Conservation (phyloP, 106 monocot genomes). For the Alisma plantagoaquatica region DNA sequence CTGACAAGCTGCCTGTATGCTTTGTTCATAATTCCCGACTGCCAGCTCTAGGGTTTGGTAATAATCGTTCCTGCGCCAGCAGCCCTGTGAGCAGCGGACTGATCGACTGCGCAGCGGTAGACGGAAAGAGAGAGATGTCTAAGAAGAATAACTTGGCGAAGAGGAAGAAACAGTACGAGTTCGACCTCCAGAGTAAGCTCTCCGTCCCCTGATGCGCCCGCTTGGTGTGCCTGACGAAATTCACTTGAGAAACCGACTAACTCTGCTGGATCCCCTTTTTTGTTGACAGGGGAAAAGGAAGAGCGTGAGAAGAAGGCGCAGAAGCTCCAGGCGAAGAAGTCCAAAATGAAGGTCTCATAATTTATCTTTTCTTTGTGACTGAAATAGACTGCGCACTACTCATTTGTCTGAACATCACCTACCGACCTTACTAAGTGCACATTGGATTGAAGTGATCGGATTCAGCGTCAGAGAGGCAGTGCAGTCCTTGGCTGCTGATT, state of each 20-base stretch:
- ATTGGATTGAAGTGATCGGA: too few relatives aligned
- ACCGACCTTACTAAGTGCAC: too few relatives aligned
- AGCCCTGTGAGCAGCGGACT: too few relatives aligned
- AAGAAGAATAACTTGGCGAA: conserved; percentile 88
- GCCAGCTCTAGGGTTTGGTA: conserved; percentile 9
- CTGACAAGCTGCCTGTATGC: too few relatives aligned
- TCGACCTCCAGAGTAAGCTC: conserved; percentile 63
- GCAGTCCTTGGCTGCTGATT: too few relatives aligned
- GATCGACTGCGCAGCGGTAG: too few relatives aligned
- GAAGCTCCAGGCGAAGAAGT: conserved; percentile 71
- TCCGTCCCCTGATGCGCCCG: neutral
- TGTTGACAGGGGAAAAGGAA: conserved; percentile 42
- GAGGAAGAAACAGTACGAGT: conserved; percentile 73
- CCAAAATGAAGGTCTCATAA: conserved; percentile 94
- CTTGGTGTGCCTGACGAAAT: neutral
- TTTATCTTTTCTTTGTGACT: too few relatives aligned
- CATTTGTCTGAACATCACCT: too few relatives aligned
- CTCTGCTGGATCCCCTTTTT: too few relatives aligned
- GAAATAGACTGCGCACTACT: too few relatives aligned
- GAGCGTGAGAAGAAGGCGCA: conserved; percentile 44
- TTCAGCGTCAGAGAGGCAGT: too few relatives aligned
- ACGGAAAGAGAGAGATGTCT: conserved; percentile 89
- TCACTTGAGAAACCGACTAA: neutral
- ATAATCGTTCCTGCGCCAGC: neutral
- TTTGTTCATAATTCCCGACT: too few relatives aligned